Evolutionary conservation across 2,329 filamentous ascomycete genomes (phyloP).

Genomic region (Clonostachys solani): DNA sequence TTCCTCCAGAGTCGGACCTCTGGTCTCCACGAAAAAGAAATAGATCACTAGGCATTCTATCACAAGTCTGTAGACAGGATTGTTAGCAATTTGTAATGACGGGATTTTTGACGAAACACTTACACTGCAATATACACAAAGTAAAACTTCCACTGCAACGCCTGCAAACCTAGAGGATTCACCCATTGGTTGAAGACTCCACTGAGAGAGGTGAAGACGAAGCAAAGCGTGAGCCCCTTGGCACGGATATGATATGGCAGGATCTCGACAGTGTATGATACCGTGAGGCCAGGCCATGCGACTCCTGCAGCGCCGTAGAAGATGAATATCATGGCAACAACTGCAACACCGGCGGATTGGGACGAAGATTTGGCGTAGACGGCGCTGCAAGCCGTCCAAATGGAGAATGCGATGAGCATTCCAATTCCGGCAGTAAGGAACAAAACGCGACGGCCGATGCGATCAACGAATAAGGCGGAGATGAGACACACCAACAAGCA

Average conservation of each 20-base stretch:
- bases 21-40: slow-evolving; percentile 39
- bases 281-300: slow-evolving; percentile 5
- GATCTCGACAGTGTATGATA: slow-evolving; percentile 6
- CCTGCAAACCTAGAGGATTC: slow-evolving; percentile 37
- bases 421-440: slow-evolving; percentile 26
- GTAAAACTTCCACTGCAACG: slow-evolving; percentile 36
- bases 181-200: slow-evolving; percentile 29
- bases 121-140: slow-evolving; percentile 31
- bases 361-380: slow-evolving; percentile 6
- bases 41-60: slow-evolving; percentile 29
- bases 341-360: slow-evolving; percentile 12
- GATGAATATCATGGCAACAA: slow-evolving; percentile 27
- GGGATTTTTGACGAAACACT: too few species aligned
- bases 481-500: slow-evolving; percentile 3
- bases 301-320: slow-evolving; percentile 15
- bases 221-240: slow-evolving; percentile 11
- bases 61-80: slow-evolving; percentile 10
- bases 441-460: slow-evolving; percentile 30
- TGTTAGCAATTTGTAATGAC: too few species aligned
- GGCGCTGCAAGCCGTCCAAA: slow-evolving; percentile 14
- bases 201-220: slow-evolving; percentile 11
- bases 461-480: slow-evolving; percentile 27
- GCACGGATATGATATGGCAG: slow-evolving; percentile 6
- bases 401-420: slow-evolving; percentile 24
- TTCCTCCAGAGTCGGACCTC: slow-evolving; percentile 25